Evolutionary conservation across 2,329 filamentous ascomycete species (phyloP), one percentile per base, ranked within the genome.

Genomic region (Diaporthe caulivora): DNA sequence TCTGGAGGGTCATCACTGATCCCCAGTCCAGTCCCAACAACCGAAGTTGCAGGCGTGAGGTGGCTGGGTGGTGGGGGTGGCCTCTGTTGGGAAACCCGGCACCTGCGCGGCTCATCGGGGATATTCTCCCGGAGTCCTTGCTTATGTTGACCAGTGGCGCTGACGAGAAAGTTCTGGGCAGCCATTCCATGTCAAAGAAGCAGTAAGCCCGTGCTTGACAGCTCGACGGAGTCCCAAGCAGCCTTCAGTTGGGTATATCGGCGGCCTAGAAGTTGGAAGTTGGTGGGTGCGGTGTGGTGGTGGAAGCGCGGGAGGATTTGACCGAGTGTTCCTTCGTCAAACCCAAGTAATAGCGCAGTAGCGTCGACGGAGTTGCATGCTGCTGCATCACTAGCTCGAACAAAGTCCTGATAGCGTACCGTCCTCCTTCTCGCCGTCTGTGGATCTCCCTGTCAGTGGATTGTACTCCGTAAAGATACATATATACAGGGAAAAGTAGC

Each of bases 321-420:
- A 51, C 68, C 54, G 57, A 51, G 55, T 29, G 31, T 62, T 44
- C 57, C 68, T 49, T 51, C 55, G 29, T 60, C 68, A 49, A 57
- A 29, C 26, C 44, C 42, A 71, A 60, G 44, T 44, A 26, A 53
- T 51, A 21, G 31, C 29, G 68, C 29, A 24, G 29, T 51, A 37
- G 37, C 17, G 26, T 34, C 37, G 34, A 51, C 34, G 18, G 47
- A 29, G 51, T 24, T 24, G 53, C 51, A 69, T 55, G 53, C 21
- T 58, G 55, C 34, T 70, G 68, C 68, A 71, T 71, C 55, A 71
- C 68, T 71, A 71, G 68, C 68, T 44, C 55, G 44, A 53, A 49
- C 44, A 53, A 49, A 15, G 54, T n/a, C 40, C 21, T 58, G 54
- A 7, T 18, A 29, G 62, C 54, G 42, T 49, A 40, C 31, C 53